Conservation (phyloP, 2,329 filamentous ascomycete species). For the Cordyceps cicadae region DNA sequence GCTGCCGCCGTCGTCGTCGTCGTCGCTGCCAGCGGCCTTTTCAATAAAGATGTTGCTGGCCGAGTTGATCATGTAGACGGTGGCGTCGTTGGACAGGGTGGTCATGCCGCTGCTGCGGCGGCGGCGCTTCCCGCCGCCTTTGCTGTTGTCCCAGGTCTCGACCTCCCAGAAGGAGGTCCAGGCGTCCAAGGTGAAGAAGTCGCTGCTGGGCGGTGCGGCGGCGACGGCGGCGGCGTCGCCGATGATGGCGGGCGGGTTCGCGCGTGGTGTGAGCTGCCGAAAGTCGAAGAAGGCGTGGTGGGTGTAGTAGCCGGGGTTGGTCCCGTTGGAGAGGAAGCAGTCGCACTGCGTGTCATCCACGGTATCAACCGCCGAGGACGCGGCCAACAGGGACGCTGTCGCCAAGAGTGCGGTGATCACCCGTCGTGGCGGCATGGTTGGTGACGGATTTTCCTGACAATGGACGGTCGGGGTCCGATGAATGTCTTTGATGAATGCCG, state of each 20-base stretch:
- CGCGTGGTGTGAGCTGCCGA: slow-evolving; percentile 32
- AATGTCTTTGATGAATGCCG: too few relatives aligned
- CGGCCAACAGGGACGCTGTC: not conserved
- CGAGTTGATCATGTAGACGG: slow-evolving; percentile 32
- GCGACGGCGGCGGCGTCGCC: slow-evolving; percentile 20
- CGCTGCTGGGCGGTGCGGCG: slow-evolving; percentile 25
- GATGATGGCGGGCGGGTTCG: slow-evolving; percentile 26
- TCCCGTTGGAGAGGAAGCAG: slow-evolving; percentile 42
- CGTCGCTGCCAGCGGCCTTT: slow-evolving; percentile 26
- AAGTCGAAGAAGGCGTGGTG: slow-evolving; percentile 44
- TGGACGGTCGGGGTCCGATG: not conserved
- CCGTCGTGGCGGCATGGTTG: not conserved
- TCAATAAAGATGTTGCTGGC: slow-evolving; percentile 40
- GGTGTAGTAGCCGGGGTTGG: slow-evolving; percentile 33
- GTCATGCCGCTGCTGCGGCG: not conserved
- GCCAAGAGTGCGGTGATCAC: not conserved
- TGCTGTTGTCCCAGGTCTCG: slow-evolving; percentile 23
- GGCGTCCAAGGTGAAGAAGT: slow-evolving; percentile 29
- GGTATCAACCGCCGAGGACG: not conserved
- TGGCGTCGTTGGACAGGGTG: slow-evolving; percentile 20
- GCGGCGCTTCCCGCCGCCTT: not conserved
- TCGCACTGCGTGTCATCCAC: slow-evolving; percentile 30
- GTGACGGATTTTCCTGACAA: not conserved
- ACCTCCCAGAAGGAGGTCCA: slow-evolving; percentile 22
- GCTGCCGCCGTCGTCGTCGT: slow-evolving; percentile 20